Evolutionary conservation across 2,329 filamentous ascomycete species (phyloP).

Genomic region (Juglanconis oblonga): DNA sequence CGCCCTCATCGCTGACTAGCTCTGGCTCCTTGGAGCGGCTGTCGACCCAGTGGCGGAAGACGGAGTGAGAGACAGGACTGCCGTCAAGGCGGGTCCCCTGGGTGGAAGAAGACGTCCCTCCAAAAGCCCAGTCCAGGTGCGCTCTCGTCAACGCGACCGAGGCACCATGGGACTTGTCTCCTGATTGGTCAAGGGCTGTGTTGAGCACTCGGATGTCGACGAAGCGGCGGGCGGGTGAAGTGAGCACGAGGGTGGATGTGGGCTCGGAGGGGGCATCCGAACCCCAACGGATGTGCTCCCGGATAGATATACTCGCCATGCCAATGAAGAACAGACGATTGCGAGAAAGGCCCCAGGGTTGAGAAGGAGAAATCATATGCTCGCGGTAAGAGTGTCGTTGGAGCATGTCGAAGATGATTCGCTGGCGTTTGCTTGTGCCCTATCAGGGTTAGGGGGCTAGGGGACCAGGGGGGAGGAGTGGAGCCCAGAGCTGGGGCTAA

Average conservation of each 20-base stretch:
- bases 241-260: slow-evolving; percentile 64
- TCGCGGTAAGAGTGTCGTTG: too few relatives aligned
- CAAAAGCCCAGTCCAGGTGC: slow-evolving; percentile 64
- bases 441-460: too few relatives aligned
- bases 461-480: too few relatives aligned
- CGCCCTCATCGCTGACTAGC: slow-evolving; percentile 50
- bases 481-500: too few relatives aligned
- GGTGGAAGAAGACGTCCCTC: slow-evolving; percentile 47
- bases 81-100: slow-evolving; percentile 25
- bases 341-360: too few relatives aligned
- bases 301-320: slow-evolving; percentile 52
- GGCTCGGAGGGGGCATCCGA: slow-evolving; percentile 52
- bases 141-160: slow-evolving; percentile 11
- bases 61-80: slow-evolving; percentile 31
- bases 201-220: slow-evolving; percentile 58
- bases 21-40: slow-evolving; percentile 41
- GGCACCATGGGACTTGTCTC: neutral
- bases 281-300: slow-evolving; percentile 58
- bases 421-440: too few relatives aligned
- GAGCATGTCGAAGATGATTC: too few relatives aligned
- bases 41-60: slow-evolving; percentile 61
- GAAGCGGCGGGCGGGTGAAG: slow-evolving; percentile 54
- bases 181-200: neutral
- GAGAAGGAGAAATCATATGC: too few relatives aligned
- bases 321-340: too few relatives aligned